Conservation (phyloP, 208 protist species). For the Leishmania gerbilli region DNA sequence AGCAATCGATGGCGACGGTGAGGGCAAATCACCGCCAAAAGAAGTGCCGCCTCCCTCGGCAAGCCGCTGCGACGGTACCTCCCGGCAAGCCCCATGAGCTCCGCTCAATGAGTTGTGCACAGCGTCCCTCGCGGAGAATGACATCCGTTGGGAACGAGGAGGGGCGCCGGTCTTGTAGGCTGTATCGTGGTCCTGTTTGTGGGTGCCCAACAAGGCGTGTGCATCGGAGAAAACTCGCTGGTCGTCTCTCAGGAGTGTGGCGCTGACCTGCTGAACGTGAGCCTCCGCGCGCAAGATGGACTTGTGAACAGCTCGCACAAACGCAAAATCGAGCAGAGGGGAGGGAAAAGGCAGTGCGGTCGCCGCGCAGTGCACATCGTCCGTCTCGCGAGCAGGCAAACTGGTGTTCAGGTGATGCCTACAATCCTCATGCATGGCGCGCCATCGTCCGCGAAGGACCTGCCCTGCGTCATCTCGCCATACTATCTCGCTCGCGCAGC, state of each 20-base stretch:
- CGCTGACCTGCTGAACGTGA: constrained; percentile 39
- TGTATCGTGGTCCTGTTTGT: not conserved
- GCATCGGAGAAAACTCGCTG: not conserved
- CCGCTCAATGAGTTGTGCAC: not conserved
- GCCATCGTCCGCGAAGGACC: not conserved
- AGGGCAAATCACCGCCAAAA: not conserved
- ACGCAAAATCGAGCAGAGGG: not conserved
- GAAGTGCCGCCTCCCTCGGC: not conserved
- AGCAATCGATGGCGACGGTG: not conserved
- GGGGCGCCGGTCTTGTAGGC: not conserved
- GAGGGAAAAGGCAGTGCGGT: not conserved
- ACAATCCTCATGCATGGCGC: not conserved
- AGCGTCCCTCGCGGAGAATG: not conserved
- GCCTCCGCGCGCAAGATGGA: constrained; percentile 57
- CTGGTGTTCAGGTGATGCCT: not conserved
- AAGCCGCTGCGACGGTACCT: not conserved
- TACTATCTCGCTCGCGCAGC: not conserved
- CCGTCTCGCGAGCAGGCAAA: too few species aligned
- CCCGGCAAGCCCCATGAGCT: not conserved
- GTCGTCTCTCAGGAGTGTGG: not conserved
- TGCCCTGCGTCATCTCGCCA: not conserved
- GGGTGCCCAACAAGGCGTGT: not conserved
- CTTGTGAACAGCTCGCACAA: constrained; percentile 45
- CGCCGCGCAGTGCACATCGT: not conserved
- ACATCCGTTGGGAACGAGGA: not conserved